Evolutionary conservation across 257 asterid genomes (phyloP), one percentile per base, ranked within the genome.

Genomic region (Solanum pimpinellifolium): DNA sequence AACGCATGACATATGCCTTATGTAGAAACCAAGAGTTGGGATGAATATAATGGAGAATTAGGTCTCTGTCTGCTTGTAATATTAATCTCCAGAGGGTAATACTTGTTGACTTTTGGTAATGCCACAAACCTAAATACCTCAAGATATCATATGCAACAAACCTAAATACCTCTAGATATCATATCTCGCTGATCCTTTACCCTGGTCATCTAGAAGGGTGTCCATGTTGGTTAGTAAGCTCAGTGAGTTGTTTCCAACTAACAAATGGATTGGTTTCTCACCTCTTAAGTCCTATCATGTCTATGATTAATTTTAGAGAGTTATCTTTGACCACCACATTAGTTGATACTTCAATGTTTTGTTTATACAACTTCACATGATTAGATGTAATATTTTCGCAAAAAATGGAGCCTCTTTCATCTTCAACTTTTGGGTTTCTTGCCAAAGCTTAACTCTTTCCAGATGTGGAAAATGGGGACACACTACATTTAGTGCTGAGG

Each of bases 401-500:
- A 29, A 80, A 76, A 18, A 16, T 46, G 39, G 68, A 47, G 44
- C 68, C 44, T 80, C 37, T 76, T 31, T 80, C 29, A 47, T 47
- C 44, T 80, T 9, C 16, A 14, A 47, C n/a, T 16, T 47, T 80
- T 56, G 72, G 41, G 74, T 81, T 84, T 60, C 59, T 10, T 86
- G 88, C 75, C 52, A 59, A 85, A 49, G 88, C 98, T 92, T 97
- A 89, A 96, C 93, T 70, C 70, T 73, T 87, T 66, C 86, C 76
- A 97, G 98, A 94, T 83, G 94, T 97, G 87, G 99, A 97, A 89
- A 93, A 92, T 90, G 99, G 95, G 82, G 95, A 94, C 90, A 97
- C 99, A n/a, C 89, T 97, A 83, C 99, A 97, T 90, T 91, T 97
- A 88, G 99, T 97, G 56, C 97, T 90, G 90, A 93, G 99, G 90